Percentiles rank a stretch among this genome's conserved stretches.
These are phyloP conservation scores for Cyanidiococcus yangmingshanensis DNA, from an alignment of 23 red algal species.

Conservation along the genomic window DNA sequence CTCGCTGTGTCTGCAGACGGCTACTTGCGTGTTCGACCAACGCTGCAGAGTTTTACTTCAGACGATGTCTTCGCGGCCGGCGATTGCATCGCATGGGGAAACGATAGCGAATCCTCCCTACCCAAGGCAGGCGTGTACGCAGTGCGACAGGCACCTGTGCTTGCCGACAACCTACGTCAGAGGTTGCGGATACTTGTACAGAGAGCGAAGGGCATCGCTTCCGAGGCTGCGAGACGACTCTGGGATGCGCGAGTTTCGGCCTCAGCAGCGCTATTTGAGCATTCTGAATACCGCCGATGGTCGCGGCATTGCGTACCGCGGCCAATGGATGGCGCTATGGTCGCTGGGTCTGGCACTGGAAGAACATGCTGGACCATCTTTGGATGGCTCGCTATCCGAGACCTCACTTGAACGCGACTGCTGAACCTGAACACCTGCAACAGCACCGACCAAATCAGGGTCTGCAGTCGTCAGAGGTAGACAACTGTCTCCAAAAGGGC, in stretches of 20 bases:
- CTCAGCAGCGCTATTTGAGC: slow-evolving; percentile 1
- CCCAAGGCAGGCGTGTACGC: slow-evolving; percentile 15
- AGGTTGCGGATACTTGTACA: not conserved
- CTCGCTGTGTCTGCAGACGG: not conserved
- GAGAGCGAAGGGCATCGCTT: not conserved
- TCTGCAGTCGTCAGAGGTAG: too few species aligned
- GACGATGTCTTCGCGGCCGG: slow-evolving; percentile 6
- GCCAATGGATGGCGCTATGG: not conserved
- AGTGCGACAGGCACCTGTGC: not conserved
- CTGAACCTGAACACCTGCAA: too few species aligned
- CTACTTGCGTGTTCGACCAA: not conserved
- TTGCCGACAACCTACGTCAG: not conserved
- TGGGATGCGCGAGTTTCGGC: not conserved
- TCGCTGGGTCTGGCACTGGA: not conserved
- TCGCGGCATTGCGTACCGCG: not conserved
- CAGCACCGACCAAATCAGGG: too few species aligned
- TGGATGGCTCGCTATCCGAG: not conserved
- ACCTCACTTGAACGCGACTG: not conserved
- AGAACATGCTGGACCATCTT: not conserved
- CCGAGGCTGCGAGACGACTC: not conserved
- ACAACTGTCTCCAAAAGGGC: too few species aligned
- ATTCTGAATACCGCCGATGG: not conserved
- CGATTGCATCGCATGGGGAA: not conserved
- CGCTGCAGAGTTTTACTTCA: not conserved
- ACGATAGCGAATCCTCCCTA: not conserved